phyloP scores from a whole-genome alignment of 1,139 yeast species.

The Protomyces macrosporus region DNA sequence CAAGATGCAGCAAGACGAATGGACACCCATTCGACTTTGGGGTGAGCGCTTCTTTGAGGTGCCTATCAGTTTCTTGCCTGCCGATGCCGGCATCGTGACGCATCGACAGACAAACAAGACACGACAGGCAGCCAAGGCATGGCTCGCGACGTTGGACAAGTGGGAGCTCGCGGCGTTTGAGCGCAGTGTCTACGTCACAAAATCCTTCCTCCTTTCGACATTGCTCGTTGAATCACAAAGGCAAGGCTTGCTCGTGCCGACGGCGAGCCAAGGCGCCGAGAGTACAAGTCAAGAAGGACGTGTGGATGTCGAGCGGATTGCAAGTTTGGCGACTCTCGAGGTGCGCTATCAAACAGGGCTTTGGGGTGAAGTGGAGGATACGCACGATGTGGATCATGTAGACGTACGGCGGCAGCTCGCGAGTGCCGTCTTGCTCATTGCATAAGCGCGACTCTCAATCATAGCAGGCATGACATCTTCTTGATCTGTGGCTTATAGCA shows the following conservation, averaged over 20 bases:
- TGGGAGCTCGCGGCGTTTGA: constrained; percentile 87
- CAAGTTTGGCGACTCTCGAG: constrained; percentile 74
- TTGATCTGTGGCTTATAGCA: background rate
- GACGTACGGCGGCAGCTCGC: constrained; percentile 79
- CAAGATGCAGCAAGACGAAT: constrained; percentile 65
- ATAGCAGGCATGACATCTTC: background rate
- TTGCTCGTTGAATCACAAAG: constrained; percentile 28
- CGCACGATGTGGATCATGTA: constrained; percentile 91
- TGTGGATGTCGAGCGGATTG: constrained; percentile 60
- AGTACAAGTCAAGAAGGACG: background rate
- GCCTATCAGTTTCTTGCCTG: constrained; percentile 61
- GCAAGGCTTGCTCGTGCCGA: constrained; percentile 13
- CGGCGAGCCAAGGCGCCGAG: background rate
- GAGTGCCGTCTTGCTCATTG: constrained; percentile 42
- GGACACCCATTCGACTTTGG: constrained; percentile 64
- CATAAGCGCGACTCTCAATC: constrained; percentile 4
- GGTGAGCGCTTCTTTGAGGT: constrained; percentile 61
- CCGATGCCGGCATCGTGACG: constrained; percentile 71
- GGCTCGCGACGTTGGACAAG: constrained; percentile 57
- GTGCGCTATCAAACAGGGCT: constrained; percentile 73
- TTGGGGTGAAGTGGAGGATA: constrained; percentile 99
- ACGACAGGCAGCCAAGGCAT: constrained; percentile 56
- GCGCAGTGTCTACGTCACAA: constrained; percentile 75
- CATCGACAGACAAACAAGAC: constrained; percentile 62
- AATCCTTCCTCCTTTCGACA: constrained; percentile 76